phyloP scores from a whole-genome alignment of 2,329 filamentous ascomycete genomes.

The Xylaria multiplex region DNA sequence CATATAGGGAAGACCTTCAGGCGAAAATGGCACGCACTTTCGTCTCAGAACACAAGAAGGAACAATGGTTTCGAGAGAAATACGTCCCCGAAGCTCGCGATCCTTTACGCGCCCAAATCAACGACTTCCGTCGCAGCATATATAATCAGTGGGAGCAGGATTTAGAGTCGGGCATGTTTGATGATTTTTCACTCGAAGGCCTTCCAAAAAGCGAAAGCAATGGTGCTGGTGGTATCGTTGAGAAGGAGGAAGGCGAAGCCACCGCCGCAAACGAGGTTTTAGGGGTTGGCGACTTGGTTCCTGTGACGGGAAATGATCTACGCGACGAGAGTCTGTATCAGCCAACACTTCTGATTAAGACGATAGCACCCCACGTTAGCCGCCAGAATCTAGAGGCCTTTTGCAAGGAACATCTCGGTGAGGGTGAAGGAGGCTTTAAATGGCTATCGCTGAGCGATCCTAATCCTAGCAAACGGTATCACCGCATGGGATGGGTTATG shows the following conservation, averaged over 20 bases:
- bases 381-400: conserved; percentile 93
- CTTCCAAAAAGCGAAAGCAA: conserved; percentile 94
- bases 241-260: conserved; percentile 96
- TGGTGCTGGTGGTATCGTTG: conserved; percentile 82
- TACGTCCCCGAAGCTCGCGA: conserved; percentile 87
- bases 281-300: conserved; percentile 89
- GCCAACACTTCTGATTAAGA: conserved; percentile 96
- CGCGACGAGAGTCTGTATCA: conserved; percentile 88
- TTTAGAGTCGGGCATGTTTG: conserved; percentile 84
- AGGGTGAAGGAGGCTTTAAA: conserved; percentile 90
- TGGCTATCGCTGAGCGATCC: conserved; percentile 97
- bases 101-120: conserved; percentile 77
- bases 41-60: conserved; percentile 89
- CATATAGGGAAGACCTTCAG: conserved; percentile 75
- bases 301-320: conserved; percentile 83
- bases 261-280: conserved; percentile 91
- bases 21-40: conserved; percentile 87
- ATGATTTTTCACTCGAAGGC: conserved; percentile 93
- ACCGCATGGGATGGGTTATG: conserved; percentile 98
- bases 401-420: conserved; percentile 92
- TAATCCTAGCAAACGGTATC: conserved; percentile 95
- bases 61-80: conserved; percentile 98
- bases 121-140: conserved; percentile 79
- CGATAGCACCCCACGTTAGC: conserved; percentile 94
- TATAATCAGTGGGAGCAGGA: conserved; percentile 93